phyloP scores from a whole-genome alignment of 768 basidiomycete species.

The Pisolithus sp. region DNA sequence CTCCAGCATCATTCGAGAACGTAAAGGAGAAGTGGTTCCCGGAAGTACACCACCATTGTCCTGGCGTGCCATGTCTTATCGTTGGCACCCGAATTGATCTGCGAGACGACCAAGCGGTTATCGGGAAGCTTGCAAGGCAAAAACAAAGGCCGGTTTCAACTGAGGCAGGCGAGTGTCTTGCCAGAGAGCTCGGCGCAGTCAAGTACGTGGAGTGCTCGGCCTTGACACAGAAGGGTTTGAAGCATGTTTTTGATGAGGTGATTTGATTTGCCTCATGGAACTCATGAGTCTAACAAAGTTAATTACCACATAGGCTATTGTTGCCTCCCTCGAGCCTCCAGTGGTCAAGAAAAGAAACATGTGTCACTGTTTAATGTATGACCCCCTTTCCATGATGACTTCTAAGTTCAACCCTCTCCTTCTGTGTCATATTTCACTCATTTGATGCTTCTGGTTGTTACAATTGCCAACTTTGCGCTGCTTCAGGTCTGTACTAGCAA shows the following conservation, averaged over 20 bases:
- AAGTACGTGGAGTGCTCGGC: slow-evolving; percentile 99
- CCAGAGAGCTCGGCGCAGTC: slow-evolving; percentile 95
- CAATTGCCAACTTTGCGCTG: no score
- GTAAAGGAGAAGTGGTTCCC: slow-evolving; percentile 99
- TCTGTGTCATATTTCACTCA: slow-evolving; percentile 28
- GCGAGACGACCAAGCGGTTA: slow-evolving; percentile 86
- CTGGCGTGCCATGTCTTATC: slow-evolving; percentile 97
- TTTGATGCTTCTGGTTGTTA: no score
- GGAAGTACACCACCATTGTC: slow-evolving; percentile 99
- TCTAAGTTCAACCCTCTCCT: slow-evolving; percentile 15
- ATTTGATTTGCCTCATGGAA: neutral
- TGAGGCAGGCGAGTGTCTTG: slow-evolving; percentile 87
- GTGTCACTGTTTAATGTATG: no score
- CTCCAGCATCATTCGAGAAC: slow-evolving; percentile 98
- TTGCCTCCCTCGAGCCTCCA: slow-evolving; percentile 96
- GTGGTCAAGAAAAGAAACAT: slow-evolving; percentile 79
- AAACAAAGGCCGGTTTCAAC: no score
- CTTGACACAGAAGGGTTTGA: slow-evolving; percentile 96
- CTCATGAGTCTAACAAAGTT: slow-evolving; percentile 2
- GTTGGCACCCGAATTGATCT: slow-evolving; percentile 98
- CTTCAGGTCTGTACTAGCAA: no score
- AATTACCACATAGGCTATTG: slow-evolving; percentile 68
- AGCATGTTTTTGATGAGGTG: slow-evolving; percentile 99
- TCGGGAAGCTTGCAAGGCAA: slow-evolving; percentile 92
- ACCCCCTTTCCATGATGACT: slow-evolving; percentile 47